phyloP scores from a whole-genome alignment of 2,329 filamentous ascomycete species.

The Dissoconium aciculare region DNA sequence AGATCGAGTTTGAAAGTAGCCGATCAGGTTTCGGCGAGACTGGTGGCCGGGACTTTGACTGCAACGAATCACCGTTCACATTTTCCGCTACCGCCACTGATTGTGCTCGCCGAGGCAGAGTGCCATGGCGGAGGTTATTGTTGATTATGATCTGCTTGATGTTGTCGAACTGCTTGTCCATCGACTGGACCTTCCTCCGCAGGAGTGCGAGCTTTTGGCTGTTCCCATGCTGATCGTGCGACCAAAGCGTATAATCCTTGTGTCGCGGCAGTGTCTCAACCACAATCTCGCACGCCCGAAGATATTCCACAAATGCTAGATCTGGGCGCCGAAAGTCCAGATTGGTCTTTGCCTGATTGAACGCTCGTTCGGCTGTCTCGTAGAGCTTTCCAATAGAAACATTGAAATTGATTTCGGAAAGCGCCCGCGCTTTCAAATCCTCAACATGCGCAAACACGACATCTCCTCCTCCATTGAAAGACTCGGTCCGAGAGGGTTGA shows the following conservation, averaged over 20 bases:
- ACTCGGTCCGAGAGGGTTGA: conserved; percentile 2
- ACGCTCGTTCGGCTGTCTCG: conserved; percentile 26
- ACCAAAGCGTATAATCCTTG: conserved; percentile 55
- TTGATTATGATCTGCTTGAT: conserved; percentile 38
- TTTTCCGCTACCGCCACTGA: too few species aligned
- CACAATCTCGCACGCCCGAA: conserved; percentile 65
- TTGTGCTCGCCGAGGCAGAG: conserved; percentile 12
- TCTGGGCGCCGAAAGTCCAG: conserved; percentile 53
- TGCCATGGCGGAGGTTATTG: conserved; percentile 43
- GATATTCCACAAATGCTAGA: conserved; percentile 66
- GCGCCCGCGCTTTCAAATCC: conserved; percentile 29
- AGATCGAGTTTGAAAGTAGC: conserved; percentile 46
- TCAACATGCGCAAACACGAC: conserved; percentile 26
- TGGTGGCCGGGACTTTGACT: too few species aligned
- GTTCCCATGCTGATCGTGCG: conserved; percentile 27
- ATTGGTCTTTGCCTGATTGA: conserved; percentile 41
- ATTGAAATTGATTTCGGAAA: conserved; percentile 18
- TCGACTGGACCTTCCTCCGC: conserved; percentile 16
- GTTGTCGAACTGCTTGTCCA: conserved; percentile 29
- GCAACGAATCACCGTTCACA: too few species aligned
- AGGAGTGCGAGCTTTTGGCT: conserved; percentile 34
- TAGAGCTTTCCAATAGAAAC: conserved; percentile 24
- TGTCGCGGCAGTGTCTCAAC: conserved; percentile 63
- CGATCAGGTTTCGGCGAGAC: conserved; percentile 48
- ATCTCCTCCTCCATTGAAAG: conserved; percentile 13